Base-by-base conservation (phyloP, 148 eudicot species). In the Fagopyrum tataricum region DNA sequence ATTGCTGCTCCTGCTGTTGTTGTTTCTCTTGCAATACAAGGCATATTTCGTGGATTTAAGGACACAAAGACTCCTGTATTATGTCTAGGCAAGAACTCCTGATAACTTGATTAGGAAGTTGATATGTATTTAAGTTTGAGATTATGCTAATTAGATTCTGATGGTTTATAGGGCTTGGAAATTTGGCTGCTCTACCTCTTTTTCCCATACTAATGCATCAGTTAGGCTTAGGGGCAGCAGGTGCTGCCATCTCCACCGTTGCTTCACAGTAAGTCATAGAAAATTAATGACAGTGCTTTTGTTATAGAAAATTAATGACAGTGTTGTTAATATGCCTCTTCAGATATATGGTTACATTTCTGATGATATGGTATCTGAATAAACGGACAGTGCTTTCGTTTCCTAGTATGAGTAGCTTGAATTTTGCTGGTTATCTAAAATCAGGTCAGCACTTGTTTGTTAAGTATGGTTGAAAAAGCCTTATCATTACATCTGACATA, bases 1-100 rank as follows among this genome's bases (percentile, higher is more conserved):
- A 80, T 94, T 74, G 98, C 97, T 81, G 96, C 98, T 75, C 98
- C 98, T 74, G 98, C 98, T 31, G 87, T 88, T 82, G 97, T 94
- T 47, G 88, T 94, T 53, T 88, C 96, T 66, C 77, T 94, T 84
- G 96, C 98, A 76, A 95, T 94, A 75, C 97, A 94, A 81, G 98
- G 98, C 59, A 71, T 94, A 71, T 88, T 94, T 23, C 91, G 98
- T 77, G 98, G 98, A 56, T 94, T 94, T 72, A 94, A 94, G 89
- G 98, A 94, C 79, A 94, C 97, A 58, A 94, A 91, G 79, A 94
- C 98, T 76, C 98, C 98, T 61, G 91, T 94, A 44, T 83, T 84
- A 69, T 94, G 98, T 79, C 75, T 91, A 84, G 98, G 98, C 79
- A 86, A n/a, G n/a, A n/a, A n/a, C n/a, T n/a, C n/a, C n/a, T n/a